Base-by-base conservation (phyloP, 139 green algal genomes). In the Coccomyxa sp. region DNA sequence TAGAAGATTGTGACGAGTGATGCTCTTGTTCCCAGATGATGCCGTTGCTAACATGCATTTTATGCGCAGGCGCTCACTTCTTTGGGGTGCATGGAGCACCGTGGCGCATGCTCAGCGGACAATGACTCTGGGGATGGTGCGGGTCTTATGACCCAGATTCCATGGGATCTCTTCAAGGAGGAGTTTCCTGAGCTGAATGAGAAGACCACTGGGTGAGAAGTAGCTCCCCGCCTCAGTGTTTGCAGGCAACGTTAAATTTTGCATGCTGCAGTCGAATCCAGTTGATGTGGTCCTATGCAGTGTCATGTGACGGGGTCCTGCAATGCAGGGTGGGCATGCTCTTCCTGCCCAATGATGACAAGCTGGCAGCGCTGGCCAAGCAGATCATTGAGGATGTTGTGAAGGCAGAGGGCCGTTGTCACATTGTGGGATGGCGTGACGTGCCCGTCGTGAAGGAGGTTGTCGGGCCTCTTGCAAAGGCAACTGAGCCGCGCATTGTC, bases 41-140 rank as follows among this genome's bases (percentile, higher is more conserved):
- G 38, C 38, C 38, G 7, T 51, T 51, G 38, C 38, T 51, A 51
- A 51, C 7, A 7, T 51, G 38, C 38, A 7, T 51, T 51, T 7
- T 51, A 51, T 51, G 38, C 38, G 57, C 88, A 98, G 95, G 96
- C 96, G 0, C 88, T 99, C 27, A 91, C 81, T 0, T 97, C 95
- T 9, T 91, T 99, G 58, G 95, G 95, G 1, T 99, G 97, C 91
- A 99, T 99, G 97, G 97, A 99, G 92, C 97, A 99, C 90, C 93
- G 97, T 58, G 97, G 97, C 14, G 97, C 95, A 13, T 99, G 96
- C 89, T 97, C 93, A 27, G 96, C 97, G 1, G 97, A 99, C 78
- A 88, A 98, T 82, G 92, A 98, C 83, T 99, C 96, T 7, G 97
- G 97, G 32, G 97, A 99, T 87, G 97, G 97, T 59, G 94, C 96